phyloP scores from a whole-genome alignment of 345 rosid genomes.

The Eutrema yunnanense region DNA sequence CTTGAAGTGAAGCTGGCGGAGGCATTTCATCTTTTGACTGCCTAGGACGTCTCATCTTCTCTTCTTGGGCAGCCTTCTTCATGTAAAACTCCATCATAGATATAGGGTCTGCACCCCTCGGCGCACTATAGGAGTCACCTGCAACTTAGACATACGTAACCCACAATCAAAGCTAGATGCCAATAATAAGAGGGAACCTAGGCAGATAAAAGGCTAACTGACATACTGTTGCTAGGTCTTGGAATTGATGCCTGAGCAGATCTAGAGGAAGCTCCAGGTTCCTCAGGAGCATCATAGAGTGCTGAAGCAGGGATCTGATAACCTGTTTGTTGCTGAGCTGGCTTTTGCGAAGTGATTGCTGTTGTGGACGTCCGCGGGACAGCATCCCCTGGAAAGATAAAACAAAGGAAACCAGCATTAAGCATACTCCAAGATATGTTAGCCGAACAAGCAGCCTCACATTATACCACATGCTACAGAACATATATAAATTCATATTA shows the following conservation, averaged over 20 bases:
- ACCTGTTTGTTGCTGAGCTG: conserved; percentile 49
- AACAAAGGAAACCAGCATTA: neutral
- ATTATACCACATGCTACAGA: neutral
- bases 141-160: neutral
- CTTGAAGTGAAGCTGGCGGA: conserved; percentile 91
- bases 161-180: conserved; percentile 10
- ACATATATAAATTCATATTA: neutral
- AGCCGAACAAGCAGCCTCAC: neutral
- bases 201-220: neutral
- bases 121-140: conserved; percentile 37
- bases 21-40: conserved; percentile 99
- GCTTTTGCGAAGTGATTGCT: conserved; percentile 37
- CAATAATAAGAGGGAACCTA: neutral
- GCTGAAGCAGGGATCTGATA: conserved; percentile 92
- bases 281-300: conserved; percentile 60
- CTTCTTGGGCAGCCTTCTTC: conserved; percentile 98
- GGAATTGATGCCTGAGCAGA: conserved; percentile 35
- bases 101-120: conserved; percentile 64
- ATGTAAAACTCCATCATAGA: conserved; percentile 98
- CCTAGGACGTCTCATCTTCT: conserved; percentile 82
- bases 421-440: conserved; percentile 11
- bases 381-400: conserved; percentile 39
- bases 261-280: conserved; percentile 32
- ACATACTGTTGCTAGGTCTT: conserved; percentile 41
- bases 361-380: conserved; percentile 42